A percentile compares a stretch with the other conserved stretches of the same genome.
Evolutionary conservation across 2,329 filamentous ascomycete genomes (phyloP).

Genomic region (Pseudogymnoascus sp.): DNA sequence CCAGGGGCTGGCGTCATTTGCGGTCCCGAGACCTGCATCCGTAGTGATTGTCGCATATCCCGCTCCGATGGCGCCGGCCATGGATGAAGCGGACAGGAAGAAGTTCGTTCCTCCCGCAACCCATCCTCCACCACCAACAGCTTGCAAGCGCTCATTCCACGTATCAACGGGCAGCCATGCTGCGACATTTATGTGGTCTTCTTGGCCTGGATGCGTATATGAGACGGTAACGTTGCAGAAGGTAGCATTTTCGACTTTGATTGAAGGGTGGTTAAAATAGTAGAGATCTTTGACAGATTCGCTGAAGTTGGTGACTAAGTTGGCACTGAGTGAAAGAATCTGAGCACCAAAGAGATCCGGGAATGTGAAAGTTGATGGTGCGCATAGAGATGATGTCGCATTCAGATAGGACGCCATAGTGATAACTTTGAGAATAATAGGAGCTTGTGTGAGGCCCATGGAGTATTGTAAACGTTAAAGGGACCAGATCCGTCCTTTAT

Average conservation of each 20-base stretch:
- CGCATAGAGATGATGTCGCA: background rate
- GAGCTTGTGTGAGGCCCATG: background rate
- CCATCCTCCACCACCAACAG: constrained; percentile 27
- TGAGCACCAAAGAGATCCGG: background rate
- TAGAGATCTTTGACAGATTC: background rate
- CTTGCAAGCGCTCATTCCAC: constrained; percentile 28
- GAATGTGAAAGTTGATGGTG: background rate
- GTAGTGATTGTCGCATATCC: constrained; percentile 25
- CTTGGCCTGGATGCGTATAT: constrained; percentile 22
- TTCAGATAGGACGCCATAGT: background rate
- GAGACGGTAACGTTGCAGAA: constrained; percentile 27
- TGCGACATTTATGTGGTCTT: constrained; percentile 20
- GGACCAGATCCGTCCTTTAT: background rate
- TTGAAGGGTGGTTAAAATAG: background rate
- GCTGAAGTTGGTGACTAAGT: background rate
- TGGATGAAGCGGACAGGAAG: constrained; percentile 14
- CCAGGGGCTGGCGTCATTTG: constrained; percentile 13
- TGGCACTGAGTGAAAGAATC: background rate
- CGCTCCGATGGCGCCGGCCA: constrained; percentile 17
- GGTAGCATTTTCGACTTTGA: constrained; percentile 8
- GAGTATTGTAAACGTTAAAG: background rate
- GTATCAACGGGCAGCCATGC: constrained; percentile 20
- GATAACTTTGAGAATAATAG: background rate
- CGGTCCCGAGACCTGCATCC: constrained; percentile 21
- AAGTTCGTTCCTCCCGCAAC: constrained; percentile 19